Evolutionary conservation across 495 filamentous ascomycete genomes (phyloP).

Genomic region (Penicillium taxi): DNA sequence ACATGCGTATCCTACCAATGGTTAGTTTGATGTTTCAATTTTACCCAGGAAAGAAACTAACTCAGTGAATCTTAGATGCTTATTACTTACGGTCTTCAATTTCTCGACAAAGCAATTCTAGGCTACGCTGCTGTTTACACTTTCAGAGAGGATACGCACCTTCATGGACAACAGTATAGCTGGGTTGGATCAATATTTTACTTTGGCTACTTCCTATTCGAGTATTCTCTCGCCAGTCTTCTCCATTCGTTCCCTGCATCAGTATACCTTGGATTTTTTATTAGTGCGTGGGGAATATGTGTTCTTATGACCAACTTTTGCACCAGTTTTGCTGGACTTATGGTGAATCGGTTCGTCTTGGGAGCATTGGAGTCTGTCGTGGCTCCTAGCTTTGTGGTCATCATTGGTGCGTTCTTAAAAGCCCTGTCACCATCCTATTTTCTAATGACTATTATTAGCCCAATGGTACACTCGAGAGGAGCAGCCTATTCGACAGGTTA

Average conservation of each 20-base stretch:
- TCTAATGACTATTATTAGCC: conserved; percentile 22
- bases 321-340: conserved; percentile 1
- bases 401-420: conserved; percentile 23
- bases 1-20: too few relatives aligned
- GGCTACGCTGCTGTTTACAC: conserved; percentile 40
- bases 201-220: too few relatives aligned
- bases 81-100: conserved; percentile 11
- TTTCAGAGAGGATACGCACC: conserved; percentile 35
- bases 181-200: conserved; percentile 45
- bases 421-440: conserved; percentile 21
- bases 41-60: too few relatives aligned
- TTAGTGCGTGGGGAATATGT: neutral
- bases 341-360: conserved; percentile 2
- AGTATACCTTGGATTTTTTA: conserved; percentile 27
- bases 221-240: too few relatives aligned
- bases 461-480: conserved; percentile 27
- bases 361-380: conserved; percentile 3
- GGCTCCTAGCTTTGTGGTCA: conserved; percentile 10
- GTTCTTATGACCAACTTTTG: neutral
- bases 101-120: conserved; percentile 12
- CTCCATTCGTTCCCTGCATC: too few relatives aligned
- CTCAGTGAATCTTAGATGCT: too few relatives aligned
- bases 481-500: conserved; percentile 23
- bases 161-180: conserved; percentile 40
- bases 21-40: too few relatives aligned